Conservation (phyloP, 768 basidiomycete genomes). For the Cystobasidium onofrii region DNA sequence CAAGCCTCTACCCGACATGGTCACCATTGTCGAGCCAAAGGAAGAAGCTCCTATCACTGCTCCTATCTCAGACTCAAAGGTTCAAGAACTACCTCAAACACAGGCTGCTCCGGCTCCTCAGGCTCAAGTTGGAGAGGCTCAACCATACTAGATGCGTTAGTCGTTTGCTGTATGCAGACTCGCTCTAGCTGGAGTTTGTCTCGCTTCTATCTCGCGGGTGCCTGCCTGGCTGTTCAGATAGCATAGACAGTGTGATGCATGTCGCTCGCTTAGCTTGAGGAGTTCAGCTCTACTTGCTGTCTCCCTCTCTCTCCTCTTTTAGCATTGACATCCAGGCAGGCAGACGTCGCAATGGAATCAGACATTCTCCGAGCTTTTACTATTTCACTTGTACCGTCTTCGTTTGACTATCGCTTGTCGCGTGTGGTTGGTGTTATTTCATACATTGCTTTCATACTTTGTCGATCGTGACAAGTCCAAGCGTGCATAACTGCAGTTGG, state of each 20-base stretch:
- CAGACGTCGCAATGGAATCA: no score
- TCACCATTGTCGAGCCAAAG: slow-evolving; percentile 56
- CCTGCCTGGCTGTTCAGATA: no score
- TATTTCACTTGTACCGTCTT: no score
- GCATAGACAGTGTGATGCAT: not conserved
- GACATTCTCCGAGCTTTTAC: no score
- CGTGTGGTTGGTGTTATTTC: no score
- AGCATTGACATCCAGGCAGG: no score
- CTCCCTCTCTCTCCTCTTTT: no score
- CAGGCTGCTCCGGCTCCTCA: slow-evolving; percentile 25
- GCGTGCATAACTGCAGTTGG: no score
- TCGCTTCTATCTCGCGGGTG: not conserved
- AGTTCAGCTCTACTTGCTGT: not conserved
- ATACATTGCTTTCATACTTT: not conserved
- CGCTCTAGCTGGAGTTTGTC: no score
- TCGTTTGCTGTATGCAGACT: not conserved
- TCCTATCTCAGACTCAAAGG: slow-evolving; percentile 28
- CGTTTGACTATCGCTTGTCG: no score
- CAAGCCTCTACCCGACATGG: slow-evolving; percentile 90
- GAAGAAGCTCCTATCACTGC: slow-evolving; percentile 35
- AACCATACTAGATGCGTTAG: slow-evolving; percentile 17
- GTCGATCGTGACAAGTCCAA: no score
- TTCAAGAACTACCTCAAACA: slow-evolving; percentile 16
- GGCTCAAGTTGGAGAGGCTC: not conserved
- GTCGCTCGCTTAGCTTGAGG: not conserved